Percentiles rank a stretch among this genome's conserved stretches.
These are phyloP conservation scores for Ceratocystis papillata DNA, from an alignment of 2,329 filamentous ascomycete genomes.

Conservation along the genomic window DNA sequence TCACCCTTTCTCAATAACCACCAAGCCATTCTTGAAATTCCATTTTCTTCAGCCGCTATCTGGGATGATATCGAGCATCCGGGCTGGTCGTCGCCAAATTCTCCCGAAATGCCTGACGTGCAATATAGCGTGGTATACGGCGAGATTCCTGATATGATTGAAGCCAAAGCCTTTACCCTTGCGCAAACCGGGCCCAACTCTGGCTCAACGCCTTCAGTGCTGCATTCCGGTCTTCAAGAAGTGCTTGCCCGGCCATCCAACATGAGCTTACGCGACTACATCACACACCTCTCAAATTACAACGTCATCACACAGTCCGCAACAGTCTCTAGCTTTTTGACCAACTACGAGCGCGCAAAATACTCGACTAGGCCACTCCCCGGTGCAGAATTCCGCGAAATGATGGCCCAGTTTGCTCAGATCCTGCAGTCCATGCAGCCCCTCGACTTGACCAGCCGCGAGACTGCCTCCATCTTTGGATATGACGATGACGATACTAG, in stretches of 20 bases:
- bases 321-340: constrained; percentile 49
- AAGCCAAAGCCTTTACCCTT: constrained; percentile 83
- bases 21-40: not conserved
- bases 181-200: constrained; percentile 41
- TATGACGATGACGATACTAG: constrained; percentile 16
- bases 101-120: constrained; percentile 63
- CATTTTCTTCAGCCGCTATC: constrained; percentile 27
- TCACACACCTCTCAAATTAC: constrained; percentile 57
- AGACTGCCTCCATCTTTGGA: not conserved
- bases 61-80: constrained; percentile 82
- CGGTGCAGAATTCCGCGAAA: constrained; percentile 57
- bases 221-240: constrained; percentile 52
- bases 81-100: constrained; percentile 77
- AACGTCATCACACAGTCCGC: constrained; percentile 41
- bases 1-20: not conserved
- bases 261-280: constrained; percentile 70
- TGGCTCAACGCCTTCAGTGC: constrained; percentile 26
- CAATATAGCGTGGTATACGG: constrained; percentile 71
- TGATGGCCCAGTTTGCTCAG: constrained; percentile 79
- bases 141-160: constrained; percentile 80
- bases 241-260: constrained; percentile 47
- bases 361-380: constrained; percentile 63
- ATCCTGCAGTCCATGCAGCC: constrained; percentile 65
- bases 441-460: constrained; percentile 39
- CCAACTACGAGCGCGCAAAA: constrained; percentile 69